Base-by-base conservation (phyloP, 257 asterid species). In the Solanum corneliomulleri region DNA sequence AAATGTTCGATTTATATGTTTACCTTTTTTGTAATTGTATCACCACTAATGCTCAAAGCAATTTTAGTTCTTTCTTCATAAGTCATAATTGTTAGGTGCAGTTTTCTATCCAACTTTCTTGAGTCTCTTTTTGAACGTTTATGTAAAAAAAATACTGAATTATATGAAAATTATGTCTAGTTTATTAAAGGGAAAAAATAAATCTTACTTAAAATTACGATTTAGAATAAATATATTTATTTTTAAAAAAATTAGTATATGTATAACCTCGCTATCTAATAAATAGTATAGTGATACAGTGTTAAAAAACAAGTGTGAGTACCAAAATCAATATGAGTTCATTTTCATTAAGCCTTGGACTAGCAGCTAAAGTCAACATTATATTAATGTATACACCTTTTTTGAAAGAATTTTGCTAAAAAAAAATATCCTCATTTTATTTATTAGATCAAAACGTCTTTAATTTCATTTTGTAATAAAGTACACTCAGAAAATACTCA, bases 221-320 rank as follows among this genome's bases (percentile, higher is more conserved):
- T 58, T 58, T 21, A 21, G 0, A 49, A 49, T 52, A 0, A 0
- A 52, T 52, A 52, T 52, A 52, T 16, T 52, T 0, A 16, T 52
- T 52, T 52, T 9, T 6, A 0, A 2, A 16, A 16, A 0, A 33
- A 33, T 3, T 52, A 16, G 10, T 52, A 9, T 16, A 15, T 0
- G 0, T 52, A 16, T 52, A 52, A 2, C 60, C 23, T 52, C 9
- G 3, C 5, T 49, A 1, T 49, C 9, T 49, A 49, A 49, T 0
- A 49, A 49, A 49, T 15, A 15, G 60, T 15, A 49, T 49, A 49
- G 1, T 0, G 23, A 49, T 2, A 49, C 0, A 15, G 9, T 16
- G 3, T 49, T 16, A 21, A 49, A 49, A 49, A 49, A 9, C 60
- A 49, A 5, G 23, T 5, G 56, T 47, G 56, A 47, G 18, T 47